Conservation (phyloP, 495 filamentous ascomycete genomes). For the Pyronema omphalodes region DNA sequence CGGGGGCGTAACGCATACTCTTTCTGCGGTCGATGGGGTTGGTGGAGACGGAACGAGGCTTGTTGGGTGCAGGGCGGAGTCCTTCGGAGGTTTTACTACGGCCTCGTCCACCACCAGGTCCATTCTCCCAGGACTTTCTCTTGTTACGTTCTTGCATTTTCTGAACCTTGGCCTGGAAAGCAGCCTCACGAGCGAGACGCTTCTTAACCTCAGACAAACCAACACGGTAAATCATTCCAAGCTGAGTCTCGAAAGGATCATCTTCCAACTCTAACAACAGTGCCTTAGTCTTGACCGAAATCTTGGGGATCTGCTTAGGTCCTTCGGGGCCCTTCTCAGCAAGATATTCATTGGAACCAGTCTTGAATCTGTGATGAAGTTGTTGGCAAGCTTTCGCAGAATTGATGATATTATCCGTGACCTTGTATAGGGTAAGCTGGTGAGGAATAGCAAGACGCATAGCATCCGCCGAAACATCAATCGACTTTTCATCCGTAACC, state of each 20-base stretch:
- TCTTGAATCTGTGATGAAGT: constrained; percentile 77
- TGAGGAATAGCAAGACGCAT: constrained; percentile 85
- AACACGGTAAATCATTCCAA: constrained; percentile 76
- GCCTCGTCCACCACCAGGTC: constrained; percentile 24
- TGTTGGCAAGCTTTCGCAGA: constrained; percentile 72
- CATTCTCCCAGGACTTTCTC: constrained; percentile 29
- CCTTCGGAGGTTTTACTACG: constrained; percentile 18
- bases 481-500: constrained; percentile 54
- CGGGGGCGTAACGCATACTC: constrained; percentile 62
- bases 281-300: constrained; percentile 63
- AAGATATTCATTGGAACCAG: constrained; percentile 69
- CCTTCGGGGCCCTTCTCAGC: constrained; percentile 63
- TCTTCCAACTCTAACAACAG: constrained; percentile 86
- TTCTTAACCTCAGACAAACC: constrained; percentile 80
- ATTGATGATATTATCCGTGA: constrained; percentile 85
- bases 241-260: constrained; percentile 91
- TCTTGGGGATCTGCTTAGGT: constrained; percentile 66
- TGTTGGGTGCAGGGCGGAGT: constrained; percentile 12
- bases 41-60: no score
- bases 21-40: constrained; percentile 17
- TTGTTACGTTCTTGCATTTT: constrained; percentile 51
- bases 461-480: constrained; percentile 70
- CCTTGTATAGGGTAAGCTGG: constrained; percentile 72
- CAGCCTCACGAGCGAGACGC: constrained; percentile 72
- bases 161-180: constrained; percentile 69